These are phyloP conservation scores for Tolypocladium album DNA, from an alignment of 2,329 filamentous ascomycete species.

Conservation along the genomic window DNA sequence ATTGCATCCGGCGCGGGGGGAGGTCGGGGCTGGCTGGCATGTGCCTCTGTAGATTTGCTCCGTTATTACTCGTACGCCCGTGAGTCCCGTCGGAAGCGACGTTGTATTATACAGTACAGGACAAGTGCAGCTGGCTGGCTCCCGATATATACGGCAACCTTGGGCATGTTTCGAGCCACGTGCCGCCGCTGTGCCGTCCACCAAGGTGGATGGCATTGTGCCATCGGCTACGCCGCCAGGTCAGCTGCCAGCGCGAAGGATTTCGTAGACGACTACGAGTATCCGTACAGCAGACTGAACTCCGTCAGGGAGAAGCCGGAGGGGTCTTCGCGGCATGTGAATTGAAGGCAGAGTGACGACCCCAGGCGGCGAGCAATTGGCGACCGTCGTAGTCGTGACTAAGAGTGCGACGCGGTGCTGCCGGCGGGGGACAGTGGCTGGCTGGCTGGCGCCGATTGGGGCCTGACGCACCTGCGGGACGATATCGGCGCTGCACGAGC, in stretches of 20 bases:
- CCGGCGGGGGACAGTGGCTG: background rate
- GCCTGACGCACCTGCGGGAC: background rate
- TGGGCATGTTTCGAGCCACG: too few relatives aligned
- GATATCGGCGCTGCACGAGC: background rate
- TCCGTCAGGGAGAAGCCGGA: background rate
- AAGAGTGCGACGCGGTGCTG: background rate
- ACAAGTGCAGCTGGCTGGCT: too few relatives aligned
- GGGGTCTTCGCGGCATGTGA: background rate
- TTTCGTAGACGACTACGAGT: too few relatives aligned
- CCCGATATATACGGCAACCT: too few relatives aligned
- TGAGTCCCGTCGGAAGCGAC: too few relatives aligned
- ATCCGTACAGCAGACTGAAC: background rate
- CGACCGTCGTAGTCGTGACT: background rate
- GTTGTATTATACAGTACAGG: too few relatives aligned
- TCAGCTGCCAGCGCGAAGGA: background rate
- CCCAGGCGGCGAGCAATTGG: too few relatives aligned
- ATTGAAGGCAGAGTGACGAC: too few relatives aligned
- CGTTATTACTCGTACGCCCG: too few relatives aligned
- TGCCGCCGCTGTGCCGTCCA: background rate
- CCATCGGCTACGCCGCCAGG: background rate
- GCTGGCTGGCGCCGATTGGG: background rate
- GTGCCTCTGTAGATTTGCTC: background rate
- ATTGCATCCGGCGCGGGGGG: background rate
- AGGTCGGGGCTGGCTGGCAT: background rate
- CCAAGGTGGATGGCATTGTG: background rate